These are phyloP conservation scores for Fusarium citri DNA, from an alignment of 2,329 filamentous ascomycete genomes.

Conservation along the genomic window DNA sequence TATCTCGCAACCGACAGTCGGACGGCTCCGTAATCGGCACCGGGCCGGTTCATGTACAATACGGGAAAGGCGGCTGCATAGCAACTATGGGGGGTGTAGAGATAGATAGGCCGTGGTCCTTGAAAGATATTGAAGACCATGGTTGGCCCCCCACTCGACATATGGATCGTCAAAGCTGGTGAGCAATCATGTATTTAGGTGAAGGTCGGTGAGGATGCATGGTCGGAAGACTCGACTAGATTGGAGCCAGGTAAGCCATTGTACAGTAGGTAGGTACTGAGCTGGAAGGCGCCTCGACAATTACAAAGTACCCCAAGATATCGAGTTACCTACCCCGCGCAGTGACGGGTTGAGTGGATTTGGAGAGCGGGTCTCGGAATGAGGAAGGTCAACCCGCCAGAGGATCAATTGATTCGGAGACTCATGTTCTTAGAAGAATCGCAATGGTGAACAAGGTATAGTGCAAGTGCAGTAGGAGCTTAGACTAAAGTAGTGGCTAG, in stretches of 20 bases:
- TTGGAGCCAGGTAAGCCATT: neutral
- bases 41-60: conserved; percentile 36
- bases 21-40: conserved; percentile 43
- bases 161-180: conserved; percentile 10
- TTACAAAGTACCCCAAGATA: conserved; percentile 19
- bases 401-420: neutral
- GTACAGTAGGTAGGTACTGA: conserved; percentile 15
- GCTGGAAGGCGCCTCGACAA: conserved; percentile 22
- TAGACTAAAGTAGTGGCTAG: neutral
- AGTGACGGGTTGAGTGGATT: conserved; percentile 6
- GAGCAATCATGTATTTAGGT: conserved; percentile 14
- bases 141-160: conserved; percentile 2
- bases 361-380: conserved; percentile 22
- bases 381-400: conserved; percentile 35
- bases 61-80: conserved; percentile 20
- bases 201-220: conserved; percentile 25
- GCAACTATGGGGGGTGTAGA: conserved; percentile 15
- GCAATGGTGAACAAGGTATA: neutral
- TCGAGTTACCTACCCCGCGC: conserved; percentile 29
- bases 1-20: conserved; percentile 6
- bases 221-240: conserved; percentile 14
- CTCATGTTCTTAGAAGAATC: neutral
- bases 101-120: neutral
- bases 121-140: conserved; percentile 1
- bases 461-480: neutral